Evolutionary conservation across 768 basidiomycete species (phyloP).

Genomic region (Podaxis pistillaris): DNA sequence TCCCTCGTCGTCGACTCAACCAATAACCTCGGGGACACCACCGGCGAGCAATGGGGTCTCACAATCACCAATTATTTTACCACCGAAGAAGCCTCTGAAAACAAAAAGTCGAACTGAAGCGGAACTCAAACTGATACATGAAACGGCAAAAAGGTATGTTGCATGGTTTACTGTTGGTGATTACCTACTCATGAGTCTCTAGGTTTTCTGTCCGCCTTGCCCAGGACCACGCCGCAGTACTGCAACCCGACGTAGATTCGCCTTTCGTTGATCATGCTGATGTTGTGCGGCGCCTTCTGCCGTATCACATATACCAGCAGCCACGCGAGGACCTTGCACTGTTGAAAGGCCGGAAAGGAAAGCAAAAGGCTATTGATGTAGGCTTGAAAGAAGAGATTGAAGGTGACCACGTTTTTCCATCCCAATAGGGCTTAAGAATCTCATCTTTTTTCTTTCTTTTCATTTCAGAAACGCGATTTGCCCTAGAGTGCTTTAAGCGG

Average conservation of each 20-base stretch:
- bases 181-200: conserved; percentile 5
- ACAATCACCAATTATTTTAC: conserved; percentile 5
- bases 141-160: conserved; percentile 46
- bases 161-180: background rate
- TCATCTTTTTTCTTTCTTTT: background rate
- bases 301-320: conserved; percentile 80
- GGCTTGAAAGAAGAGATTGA: conserved; percentile 48
- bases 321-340: conserved; percentile 60
- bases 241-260: conserved; percentile 66
- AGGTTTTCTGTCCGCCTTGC: conserved; percentile 58
- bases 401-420: conserved; percentile 34
- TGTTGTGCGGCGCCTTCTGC: conserved; percentile 67
- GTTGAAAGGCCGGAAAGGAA: conserved; percentile 49
- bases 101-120: conserved; percentile 43
- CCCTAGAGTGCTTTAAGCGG: conserved; percentile 63
- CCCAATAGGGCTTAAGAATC: conserved; percentile 1
- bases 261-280: conserved; percentile 65
- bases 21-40: background rate
- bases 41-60: background rate
- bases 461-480: conserved; percentile 67
- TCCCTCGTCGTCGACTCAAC: conserved; percentile 7
- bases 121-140: conserved; percentile 46
- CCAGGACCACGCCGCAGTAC: conserved; percentile 58
- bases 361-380: conserved; percentile 50
- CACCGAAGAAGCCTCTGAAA: conserved; percentile 24